Percentiles rank a stretch among this genome's conserved stretches.
phyloP scores from a whole-genome alignment of 345 rosid genomes.

The Eutrema yunnanense region DNA sequence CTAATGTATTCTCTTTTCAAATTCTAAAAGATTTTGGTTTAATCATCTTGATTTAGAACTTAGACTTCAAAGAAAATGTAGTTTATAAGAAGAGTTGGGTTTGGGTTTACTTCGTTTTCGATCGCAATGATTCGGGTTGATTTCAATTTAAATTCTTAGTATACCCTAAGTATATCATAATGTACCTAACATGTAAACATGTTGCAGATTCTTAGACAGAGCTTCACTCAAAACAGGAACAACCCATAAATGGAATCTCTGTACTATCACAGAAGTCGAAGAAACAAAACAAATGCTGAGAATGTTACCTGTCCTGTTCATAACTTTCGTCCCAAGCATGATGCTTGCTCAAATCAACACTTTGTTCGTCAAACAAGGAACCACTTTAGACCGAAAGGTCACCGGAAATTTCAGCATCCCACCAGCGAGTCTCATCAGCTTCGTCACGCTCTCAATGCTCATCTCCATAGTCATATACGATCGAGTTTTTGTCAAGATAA shows the following conservation, averaged over 20 bases:
- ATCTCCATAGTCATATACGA: conserved; percentile 51
- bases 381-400: conserved; percentile 54
- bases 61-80: background rate
- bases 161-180: background rate
- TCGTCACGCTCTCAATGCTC: conserved; percentile 66
- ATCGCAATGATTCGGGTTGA: background rate
- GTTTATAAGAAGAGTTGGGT: background rate
- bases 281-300: conserved; percentile 90
- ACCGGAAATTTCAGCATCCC: conserved; percentile 57
- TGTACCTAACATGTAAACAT: background rate
- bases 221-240: conserved; percentile 62
- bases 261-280: conserved; percentile 83
- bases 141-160: background rate
- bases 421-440: conserved; percentile 59
- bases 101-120: background rate
- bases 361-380: conserved; percentile 87
- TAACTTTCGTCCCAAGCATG: conserved; percentile 77
- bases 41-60: background rate
- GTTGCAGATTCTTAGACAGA: conserved; percentile 57
- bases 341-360: conserved; percentile 74
- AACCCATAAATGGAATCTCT: conserved; percentile 50
- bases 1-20: background rate
- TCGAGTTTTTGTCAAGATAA: conserved; percentile 38
- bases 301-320: conserved; percentile 69
- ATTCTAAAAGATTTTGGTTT: background rate